phyloP scores from a whole-genome alignment of 352 stramenopile genomes.

The Globisporangium barbulae region DNA sequence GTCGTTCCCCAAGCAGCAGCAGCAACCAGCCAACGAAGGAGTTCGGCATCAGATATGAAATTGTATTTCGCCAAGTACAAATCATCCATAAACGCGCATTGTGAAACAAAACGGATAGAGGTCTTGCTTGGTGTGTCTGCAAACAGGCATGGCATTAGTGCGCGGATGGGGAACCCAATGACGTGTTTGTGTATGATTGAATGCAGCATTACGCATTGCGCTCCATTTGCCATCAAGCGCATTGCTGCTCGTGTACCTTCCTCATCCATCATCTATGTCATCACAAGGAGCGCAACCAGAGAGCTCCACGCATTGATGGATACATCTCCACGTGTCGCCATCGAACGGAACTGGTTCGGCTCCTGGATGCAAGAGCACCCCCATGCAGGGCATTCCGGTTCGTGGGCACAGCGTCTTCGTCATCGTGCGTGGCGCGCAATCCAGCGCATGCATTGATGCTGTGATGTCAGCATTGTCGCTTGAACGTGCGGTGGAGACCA shows the following conservation, averaged over 20 bases:
- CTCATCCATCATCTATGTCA: not conserved
- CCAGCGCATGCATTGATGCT: not conserved
- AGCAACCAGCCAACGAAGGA: not conserved
- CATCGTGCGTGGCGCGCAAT: constrained; percentile 2
- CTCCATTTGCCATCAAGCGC: not conserved
- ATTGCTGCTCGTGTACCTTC: not conserved
- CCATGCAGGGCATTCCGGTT: constrained; percentile 1
- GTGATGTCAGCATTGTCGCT: constrained; percentile 1
- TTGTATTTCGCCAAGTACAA: not conserved
- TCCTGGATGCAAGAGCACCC: not conserved
- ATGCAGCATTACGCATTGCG: not conserved
- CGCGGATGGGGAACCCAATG: not conserved
- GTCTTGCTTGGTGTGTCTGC: not conserved
- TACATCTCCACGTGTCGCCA: not conserved
- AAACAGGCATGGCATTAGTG: not conserved
- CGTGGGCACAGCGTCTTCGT: not conserved
- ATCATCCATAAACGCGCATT: not conserved
- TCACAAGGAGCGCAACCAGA: not conserved
- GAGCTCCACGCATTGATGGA: not conserved
- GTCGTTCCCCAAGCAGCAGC: not conserved
- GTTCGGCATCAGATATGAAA: not conserved
- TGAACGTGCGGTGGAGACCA: constrained; percentile 6
- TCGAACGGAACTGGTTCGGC: not conserved
- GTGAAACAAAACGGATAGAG: not conserved
- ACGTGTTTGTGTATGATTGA: not conserved